phyloP scores from a whole-genome alignment of 257 asterid species.

The Fraxinus anomala region DNA sequence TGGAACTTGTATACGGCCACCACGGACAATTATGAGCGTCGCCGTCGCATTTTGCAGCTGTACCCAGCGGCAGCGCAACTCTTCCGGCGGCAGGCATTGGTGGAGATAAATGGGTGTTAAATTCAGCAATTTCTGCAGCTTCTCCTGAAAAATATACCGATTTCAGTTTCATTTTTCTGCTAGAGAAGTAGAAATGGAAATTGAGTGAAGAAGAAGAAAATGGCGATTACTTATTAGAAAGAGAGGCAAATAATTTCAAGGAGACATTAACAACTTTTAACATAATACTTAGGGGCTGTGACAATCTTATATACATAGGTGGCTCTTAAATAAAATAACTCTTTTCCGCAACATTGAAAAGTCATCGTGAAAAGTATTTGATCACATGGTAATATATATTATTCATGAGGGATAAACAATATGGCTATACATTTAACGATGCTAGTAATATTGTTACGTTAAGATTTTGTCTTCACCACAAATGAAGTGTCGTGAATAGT shows the following conservation, averaged over 20 bases:
- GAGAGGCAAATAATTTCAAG: neutral
- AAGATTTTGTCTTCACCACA: too few relatives aligned
- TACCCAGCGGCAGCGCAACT: conserved; percentile 26
- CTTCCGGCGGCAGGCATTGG: conserved; percentile 6
- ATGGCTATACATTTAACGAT: too few relatives aligned
- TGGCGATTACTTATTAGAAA: neutral
- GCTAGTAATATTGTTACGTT: neutral
- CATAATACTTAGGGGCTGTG: neutral
- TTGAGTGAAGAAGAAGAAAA: neutral
- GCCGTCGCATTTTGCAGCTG: conserved; percentile 34
- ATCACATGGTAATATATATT: too few relatives aligned
- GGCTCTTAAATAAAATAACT: too few relatives aligned
- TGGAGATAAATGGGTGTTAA: conserved; percentile 19
- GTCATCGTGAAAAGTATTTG: too few relatives aligned
- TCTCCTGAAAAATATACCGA: neutral
- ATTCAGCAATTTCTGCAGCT: conserved; percentile 3
- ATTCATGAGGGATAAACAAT: too few relatives aligned
- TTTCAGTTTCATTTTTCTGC: neutral
- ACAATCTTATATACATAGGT: neutral
- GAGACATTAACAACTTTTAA: neutral
- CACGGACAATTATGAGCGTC: conserved; percentile 52
- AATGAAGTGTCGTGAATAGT: too few relatives aligned
- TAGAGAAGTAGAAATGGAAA: neutral
- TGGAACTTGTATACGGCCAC: conserved; percentile 67
- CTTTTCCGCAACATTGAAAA: too few relatives aligned